Percentiles rank a stretch among this genome's conserved stretches.
These are phyloP conservation scores for Leccinellum luteum DNA, from an alignment of 768 basidiomycete genomes.

Conservation along the genomic window DNA sequence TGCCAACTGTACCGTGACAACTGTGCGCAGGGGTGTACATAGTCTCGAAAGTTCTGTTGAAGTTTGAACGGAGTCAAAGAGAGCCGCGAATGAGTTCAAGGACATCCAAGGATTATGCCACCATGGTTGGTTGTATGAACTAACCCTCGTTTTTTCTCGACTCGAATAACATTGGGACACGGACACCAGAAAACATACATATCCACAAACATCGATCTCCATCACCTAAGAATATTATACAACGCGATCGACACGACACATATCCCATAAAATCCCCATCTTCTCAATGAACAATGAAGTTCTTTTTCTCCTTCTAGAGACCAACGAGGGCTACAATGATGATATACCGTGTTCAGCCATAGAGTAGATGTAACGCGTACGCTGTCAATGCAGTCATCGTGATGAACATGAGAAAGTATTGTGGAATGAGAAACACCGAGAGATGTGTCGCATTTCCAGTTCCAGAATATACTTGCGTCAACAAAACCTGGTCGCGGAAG, in stretches of 20 bases:
- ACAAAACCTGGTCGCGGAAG: conserved; percentile 42
- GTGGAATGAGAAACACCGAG: conserved; percentile 62
- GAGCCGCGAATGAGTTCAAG: no score
- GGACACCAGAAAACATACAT: not conserved
- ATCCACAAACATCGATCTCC: not conserved
- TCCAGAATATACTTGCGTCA: conserved; percentile 66
- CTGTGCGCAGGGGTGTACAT: no score
- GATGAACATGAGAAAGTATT: conserved; percentile 41
- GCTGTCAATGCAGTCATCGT: conserved; percentile 38
- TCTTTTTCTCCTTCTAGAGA: not conserved
- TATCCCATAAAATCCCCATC: no score
- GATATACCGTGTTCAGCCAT: conserved; percentile 16
- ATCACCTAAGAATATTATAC: not conserved
- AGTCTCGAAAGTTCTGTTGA: no score
- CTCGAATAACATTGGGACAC: not conserved
- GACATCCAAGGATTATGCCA: no score
- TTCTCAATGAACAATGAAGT: not conserved
- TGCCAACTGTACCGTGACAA: no score
- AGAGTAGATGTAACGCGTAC: conserved; percentile 37
- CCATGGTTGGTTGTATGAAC: no score
- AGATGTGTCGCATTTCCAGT: conserved; percentile 63
- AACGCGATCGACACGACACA: not conserved
- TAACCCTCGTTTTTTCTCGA: not conserved
- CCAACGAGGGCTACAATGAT: no score
- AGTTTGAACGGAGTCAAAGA: no score